Base-by-base conservation (phyloP, 805 yeast genomes). In the Candida tallmaniae region DNA sequence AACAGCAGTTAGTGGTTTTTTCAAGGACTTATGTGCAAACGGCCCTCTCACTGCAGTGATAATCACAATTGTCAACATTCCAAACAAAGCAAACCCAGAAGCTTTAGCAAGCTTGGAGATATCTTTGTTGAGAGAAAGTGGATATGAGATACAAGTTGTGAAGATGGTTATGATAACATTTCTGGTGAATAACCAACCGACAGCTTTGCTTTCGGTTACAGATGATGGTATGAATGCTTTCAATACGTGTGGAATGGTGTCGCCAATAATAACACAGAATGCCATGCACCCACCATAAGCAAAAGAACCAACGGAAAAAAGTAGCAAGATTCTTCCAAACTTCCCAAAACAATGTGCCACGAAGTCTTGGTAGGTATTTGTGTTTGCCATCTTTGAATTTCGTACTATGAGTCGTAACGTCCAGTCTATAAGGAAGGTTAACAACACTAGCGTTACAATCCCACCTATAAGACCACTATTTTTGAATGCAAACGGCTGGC, bases 261-360 rank as follows among this genome's bases (percentile, higher is more conserved):
- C 97, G 14, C 97, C 97, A 21, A 89, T 87, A 45, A 89, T 90
- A 34, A 89, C 89, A 41, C 95, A 84, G 58, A 87, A 90, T 2
- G 96, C 97, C 69, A 87, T 79, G 40, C 87, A 78, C 0, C 97
- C 97, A 17, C 97, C 97, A 50, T 86, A 80, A 1, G 97, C 97
- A 67, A 89, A 89, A 4, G 85, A 64, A 2, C 93, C 88, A 52
- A 89, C 95, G 0, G 95, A 76, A 3, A 82, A 47, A 17, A 89
- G 66, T 20, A 89, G 77, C 6, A 79, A 47, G 3, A 80, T 53
- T 39, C 79, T 76, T 0, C 97, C 97, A 13, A 62, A 41, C 11
- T 63, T 68, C 0, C 97, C 97, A 61, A 78, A 87, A 35, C 95
- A 84, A 45, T 73, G 74, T 31, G 76, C 72, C 0, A 83, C 96